Conservation (phyloP, 1,284 basidiomycete genomes). For the Wallemia mellicola region DNA sequence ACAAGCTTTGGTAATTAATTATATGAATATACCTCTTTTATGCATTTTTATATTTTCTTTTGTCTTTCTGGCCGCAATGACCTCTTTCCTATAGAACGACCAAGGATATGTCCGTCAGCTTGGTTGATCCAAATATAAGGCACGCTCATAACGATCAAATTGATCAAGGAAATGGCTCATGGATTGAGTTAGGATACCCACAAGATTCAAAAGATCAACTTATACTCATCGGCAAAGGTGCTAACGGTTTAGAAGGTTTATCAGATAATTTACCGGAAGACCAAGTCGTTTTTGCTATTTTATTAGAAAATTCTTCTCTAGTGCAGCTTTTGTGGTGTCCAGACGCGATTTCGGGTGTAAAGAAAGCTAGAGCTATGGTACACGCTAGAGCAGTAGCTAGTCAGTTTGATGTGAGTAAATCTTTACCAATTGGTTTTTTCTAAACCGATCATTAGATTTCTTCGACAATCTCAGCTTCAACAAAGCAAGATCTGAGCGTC, state of each 20-base stretch:
- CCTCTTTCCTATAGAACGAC: neutral
- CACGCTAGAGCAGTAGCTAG: neutral
- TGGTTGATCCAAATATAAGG: neutral
- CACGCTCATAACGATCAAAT: neutral
- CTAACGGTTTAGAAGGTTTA: neutral
- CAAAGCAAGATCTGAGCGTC: neutral
- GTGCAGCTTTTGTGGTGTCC: neutral
- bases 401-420: neutral
- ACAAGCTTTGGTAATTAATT: slow-evolving; percentile 2
- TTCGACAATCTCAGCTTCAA: neutral
- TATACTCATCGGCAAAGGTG: neutral
- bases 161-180: neutral
- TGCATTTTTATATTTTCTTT: neutral
- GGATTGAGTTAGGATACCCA: neutral
- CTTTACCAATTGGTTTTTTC: neutral
- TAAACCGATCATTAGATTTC: neutral
- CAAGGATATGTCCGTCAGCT: neutral
- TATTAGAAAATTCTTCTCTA: neutral
- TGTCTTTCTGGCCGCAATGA: neutral
- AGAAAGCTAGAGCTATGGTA: neutral
- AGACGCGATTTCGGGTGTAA: neutral
- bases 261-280: neutral
- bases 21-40: neutral
- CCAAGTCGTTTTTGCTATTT: neutral
- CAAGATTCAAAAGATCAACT: neutral